Base-by-base conservation (phyloP, 164 flowering plant species). In the Akebia trifoliata region DNA sequence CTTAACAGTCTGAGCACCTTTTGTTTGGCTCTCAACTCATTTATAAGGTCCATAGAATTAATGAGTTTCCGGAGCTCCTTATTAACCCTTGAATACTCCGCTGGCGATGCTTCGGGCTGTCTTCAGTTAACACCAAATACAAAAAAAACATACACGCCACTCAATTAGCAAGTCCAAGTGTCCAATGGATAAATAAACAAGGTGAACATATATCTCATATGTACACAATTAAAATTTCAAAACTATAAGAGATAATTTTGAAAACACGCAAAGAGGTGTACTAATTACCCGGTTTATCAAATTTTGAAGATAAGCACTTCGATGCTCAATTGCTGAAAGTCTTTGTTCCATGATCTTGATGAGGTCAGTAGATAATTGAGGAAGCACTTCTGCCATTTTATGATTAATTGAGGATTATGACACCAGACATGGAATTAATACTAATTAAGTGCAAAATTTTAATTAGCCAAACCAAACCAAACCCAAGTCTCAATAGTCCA, bases 71-170 rank as follows among this genome's bases (percentile, higher is more conserved):
- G 70, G 29, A 90, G 81, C 81, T 93, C 98, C 74, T 93, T 93
- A 60, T 90, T 87, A 30, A 92, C 96, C 64, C 60, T 81, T 7
- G 89, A 73, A 67, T 74, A 93, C 62, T 93, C 97, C 1, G 70
- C 59, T 5, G 85, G 87, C 39, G 83, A 72, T 66, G 78, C 79
- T 62, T 84, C 94, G 14, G 96, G 92, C 99, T 90, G 87, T 78
- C 94, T 86, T 92, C 73, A 81, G 46, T 28, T 59, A 68, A 77
- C 38, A 71, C 42, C 66, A 52, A 25, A 38, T 54, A 54, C 17
- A 46, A 57, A 12, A 3, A 63, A 49, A 52, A 15, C 29, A 39
- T 55, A 8, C 39, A 36, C 5, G 17, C 28, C 45, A 49, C 50
- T 38, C 29, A 48, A 38, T 63, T 15, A 56, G 47, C 47, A 56